Conservation (phyloP, 2,329 filamentous ascomycete species). For the Cytospora paraplurivora region DNA sequence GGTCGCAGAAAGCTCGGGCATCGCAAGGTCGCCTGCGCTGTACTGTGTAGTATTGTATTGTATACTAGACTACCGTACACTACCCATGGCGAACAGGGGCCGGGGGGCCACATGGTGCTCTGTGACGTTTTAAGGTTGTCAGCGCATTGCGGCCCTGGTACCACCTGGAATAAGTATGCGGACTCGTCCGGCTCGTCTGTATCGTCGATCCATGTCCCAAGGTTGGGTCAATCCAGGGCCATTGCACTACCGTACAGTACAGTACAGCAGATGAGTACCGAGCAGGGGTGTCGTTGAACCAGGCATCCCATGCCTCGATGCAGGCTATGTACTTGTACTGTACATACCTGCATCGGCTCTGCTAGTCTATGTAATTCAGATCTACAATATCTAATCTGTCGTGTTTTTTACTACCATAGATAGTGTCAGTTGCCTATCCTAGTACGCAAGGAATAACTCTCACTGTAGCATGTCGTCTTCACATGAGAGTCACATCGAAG, state of each 20-base stretch:
- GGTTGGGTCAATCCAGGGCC: background rate
- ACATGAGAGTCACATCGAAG: too few relatives aligned
- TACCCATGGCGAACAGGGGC: constrained; percentile 7
- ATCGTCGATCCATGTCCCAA: background rate
- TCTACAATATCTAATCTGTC: too few relatives aligned
- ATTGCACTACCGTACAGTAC: background rate
- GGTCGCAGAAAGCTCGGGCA: background rate
- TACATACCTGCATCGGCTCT: too few relatives aligned
- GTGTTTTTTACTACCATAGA: too few relatives aligned
- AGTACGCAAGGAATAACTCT: too few relatives aligned
- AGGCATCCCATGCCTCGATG: too few relatives aligned
- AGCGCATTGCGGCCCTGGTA: background rate
- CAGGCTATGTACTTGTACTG: too few relatives aligned
- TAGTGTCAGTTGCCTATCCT: too few relatives aligned
- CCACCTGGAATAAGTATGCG: too few relatives aligned
- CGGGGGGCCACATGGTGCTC: background rate
- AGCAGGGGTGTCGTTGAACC: background rate
- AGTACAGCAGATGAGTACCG: background rate
- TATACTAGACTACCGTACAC: constrained; percentile 6
- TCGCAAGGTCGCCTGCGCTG: background rate
- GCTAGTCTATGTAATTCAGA: too few relatives aligned
- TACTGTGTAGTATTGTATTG: background rate
- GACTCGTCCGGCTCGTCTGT: background rate
- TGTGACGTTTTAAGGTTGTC: constrained; percentile 1
- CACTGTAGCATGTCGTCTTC: too few relatives aligned